A percentile compares a stretch with the other conserved stretches of the same genome.
phyloP scores from a whole-genome alignment of 441 rosid species.

The Syzygium syzygioides region DNA sequence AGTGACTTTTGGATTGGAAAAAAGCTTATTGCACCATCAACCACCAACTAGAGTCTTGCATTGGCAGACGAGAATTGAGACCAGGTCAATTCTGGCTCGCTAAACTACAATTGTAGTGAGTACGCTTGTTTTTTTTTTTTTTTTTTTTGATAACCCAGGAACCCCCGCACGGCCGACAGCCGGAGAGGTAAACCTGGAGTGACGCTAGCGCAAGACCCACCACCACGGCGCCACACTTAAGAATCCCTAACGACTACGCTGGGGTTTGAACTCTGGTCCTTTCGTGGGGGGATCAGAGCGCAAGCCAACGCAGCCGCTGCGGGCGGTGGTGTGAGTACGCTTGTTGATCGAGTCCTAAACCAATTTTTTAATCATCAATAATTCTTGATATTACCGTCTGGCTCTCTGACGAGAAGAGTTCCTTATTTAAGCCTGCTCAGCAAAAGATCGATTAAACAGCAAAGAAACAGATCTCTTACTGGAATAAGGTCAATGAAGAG shows the following conservation, averaged over 20 bases:
- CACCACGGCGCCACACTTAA: too few species aligned
- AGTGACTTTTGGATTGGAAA: neutral
- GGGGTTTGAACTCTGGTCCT: too few species aligned
- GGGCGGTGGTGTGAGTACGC: neutral
- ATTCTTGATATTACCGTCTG: neutral
- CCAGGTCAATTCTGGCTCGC: neutral
- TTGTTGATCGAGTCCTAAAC: neutral
- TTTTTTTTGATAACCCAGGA: too few species aligned
- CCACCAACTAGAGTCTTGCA: neutral
- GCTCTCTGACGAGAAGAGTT: neutral
- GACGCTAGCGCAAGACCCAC: too few species aligned
- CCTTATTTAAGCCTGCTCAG: neutral
- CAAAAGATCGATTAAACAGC: neutral
- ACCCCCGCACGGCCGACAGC: too few species aligned
- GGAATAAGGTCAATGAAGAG: neutral
- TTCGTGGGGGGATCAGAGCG: too few species aligned
- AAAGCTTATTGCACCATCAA: neutral
- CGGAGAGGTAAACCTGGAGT: too few species aligned
- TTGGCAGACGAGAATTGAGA: neutral
- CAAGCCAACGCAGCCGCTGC: too few species aligned
- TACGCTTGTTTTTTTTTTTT: too few species aligned
- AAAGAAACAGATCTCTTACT: neutral
- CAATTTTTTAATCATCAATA: neutral
- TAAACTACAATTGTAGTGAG: neutral
- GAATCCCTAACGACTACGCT: too few species aligned